Evolutionary conservation across 306 rosid genomes (phyloP).

Genomic region (Pueraria montana): DNA sequence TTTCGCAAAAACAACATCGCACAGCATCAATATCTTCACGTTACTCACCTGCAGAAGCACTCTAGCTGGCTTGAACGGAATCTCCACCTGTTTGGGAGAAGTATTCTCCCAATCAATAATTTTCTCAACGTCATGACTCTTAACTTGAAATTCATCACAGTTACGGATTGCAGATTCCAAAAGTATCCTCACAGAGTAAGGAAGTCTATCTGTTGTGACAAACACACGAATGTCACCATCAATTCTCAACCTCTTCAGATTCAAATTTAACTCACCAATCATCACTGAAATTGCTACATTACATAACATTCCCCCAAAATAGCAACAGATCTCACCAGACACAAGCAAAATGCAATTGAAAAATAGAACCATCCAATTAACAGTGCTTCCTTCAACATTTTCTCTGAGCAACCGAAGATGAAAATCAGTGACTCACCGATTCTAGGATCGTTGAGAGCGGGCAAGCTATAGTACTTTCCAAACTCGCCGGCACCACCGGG

Average conservation of each 20-base stretch:
- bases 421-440: constrained; percentile 66
- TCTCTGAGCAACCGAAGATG: not conserved
- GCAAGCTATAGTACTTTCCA: constrained; percentile 92
- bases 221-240: constrained; percentile 45
- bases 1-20: not conserved
- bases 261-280: constrained; percentile 22
- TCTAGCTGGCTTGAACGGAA: constrained; percentile 97
- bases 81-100: constrained; percentile 87
- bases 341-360: not conserved
- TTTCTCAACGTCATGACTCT: constrained; percentile 81
- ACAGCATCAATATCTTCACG: not conserved
- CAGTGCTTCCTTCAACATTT: not conserved
- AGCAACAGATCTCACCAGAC: constrained; percentile 35
- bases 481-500: constrained; percentile 83
- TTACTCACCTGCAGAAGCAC: constrained; percentile 90
- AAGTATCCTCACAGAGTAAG: constrained; percentile 91
- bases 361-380: constrained; percentile 6
- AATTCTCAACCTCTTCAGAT: not conserved
- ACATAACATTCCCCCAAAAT: not conserved
- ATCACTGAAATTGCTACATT: not conserved
- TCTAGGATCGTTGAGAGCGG: constrained; percentile 91
- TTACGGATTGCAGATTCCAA: constrained; percentile 97
- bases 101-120: constrained; percentile 93
- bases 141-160: constrained; percentile 95
- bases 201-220: constrained; percentile 74